Base-by-base conservation (phyloP, 805 yeast genomes). In the Saccharomyces eubayanus region DNA sequence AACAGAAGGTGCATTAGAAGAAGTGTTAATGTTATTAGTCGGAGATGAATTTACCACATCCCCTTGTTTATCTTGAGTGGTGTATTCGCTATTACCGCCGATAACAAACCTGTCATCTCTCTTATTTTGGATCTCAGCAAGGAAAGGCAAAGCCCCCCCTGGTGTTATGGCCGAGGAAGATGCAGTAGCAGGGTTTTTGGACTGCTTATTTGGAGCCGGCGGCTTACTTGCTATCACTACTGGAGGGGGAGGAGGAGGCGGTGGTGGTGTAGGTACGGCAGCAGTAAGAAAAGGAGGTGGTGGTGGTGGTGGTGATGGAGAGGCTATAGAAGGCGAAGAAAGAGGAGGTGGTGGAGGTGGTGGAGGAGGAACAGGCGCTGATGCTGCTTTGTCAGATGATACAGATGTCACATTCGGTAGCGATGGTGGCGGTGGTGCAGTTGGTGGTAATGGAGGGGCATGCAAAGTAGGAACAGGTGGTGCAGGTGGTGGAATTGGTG, bases 61-160 rank as follows among this genome's bases (percentile, higher is more conserved):
- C 2, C 51, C 52, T 47, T 59, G 71, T 16, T 59, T 65, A 14
- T 51, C 56, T 6, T 56, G 55, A 10, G 71, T 65, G 2, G 65
- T 52, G 50, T 64, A 66, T n/a, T 54, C 58, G 24, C 67, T 54
- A 8, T 64, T 50, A 2, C 67, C 77, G 16, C 72, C 77, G n/a
- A 77, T 75, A 40, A 74, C 79, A 60, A 71, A 70, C 28, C 73
- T 59, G 16, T 77, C 80, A 54, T 75, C 78, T 56, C 83, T 70
- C 56, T 75, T 74, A 31, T 72, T 74, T 59, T 77, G 78, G 51
- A 79, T 79, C 55, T 79, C 78, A 3, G 78, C 75, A 11, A 79
- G 66, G 61, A 79, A 78, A 3, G 83, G 82, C 16, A 78, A 62
- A 1, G 78, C 75, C 2, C 77, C 78, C 10, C 66, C 62, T 53